A percentile compares a stretch with the other conserved stretches of the same genome.
Evolutionary conservation across 306 rosid species (phyloP).

Genomic region (Fagus sylvatica): DNA sequence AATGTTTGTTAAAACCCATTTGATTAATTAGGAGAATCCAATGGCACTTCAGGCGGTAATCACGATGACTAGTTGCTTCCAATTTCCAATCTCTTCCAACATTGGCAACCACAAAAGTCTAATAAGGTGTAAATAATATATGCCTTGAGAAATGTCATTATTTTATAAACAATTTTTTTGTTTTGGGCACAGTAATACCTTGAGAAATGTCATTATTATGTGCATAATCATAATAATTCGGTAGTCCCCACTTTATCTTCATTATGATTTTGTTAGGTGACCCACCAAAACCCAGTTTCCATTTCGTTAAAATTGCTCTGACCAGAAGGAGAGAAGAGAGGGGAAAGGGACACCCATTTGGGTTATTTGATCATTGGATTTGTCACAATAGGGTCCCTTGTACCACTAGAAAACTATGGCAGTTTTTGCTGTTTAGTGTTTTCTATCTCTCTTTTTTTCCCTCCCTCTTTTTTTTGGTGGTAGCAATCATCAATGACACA

Average conservation of each 20-base stretch:
- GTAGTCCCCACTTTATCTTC: constrained; percentile 49
- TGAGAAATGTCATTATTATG: constrained; percentile 21
- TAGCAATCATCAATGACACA: constrained; percentile 15
- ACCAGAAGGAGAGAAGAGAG: constrained; percentile 21
- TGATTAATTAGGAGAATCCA: constrained; percentile 48
- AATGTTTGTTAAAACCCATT: constrained; percentile 43
- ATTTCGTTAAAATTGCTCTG: constrained; percentile 35
- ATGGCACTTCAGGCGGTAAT: constrained; percentile 58
- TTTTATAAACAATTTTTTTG: constrained; percentile 9
- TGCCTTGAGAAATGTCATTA: constrained; percentile 52
- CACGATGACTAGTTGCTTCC: constrained; percentile 40
- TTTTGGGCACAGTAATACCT: constrained; percentile 27
- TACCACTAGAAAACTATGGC: constrained; percentile 14
- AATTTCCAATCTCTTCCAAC: constrained; percentile 1
- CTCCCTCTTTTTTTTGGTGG: background rate
- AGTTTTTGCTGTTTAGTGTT: background rate
- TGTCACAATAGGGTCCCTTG: constrained; percentile 17
- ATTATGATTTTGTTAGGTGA: constrained; percentile 41
- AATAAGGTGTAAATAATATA: constrained; percentile 30
- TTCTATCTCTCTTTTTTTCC: background rate
- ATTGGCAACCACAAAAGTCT: constrained; percentile 37
- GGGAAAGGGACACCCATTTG: constrained; percentile 39
- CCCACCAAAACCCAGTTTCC: constrained; percentile 46
- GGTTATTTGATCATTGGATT: constrained; percentile 41
- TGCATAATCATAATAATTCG: background rate